Base-by-base conservation (phyloP, 139 green algal species). In the Desmodesmus armatus region DNA sequence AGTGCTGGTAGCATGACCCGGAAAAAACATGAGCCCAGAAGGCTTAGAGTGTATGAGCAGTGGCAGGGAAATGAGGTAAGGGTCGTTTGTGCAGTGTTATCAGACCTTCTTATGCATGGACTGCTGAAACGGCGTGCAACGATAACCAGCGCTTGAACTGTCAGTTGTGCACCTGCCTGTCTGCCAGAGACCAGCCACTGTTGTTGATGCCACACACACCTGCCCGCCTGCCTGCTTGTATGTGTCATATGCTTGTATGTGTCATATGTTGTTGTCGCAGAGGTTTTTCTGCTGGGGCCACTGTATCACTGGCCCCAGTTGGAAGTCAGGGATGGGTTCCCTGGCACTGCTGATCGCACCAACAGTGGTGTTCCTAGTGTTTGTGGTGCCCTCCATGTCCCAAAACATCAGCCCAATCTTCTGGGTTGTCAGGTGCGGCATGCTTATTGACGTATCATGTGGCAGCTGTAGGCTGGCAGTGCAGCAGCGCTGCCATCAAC, bases 291-390 rank as follows among this genome's bases (percentile, higher is more conserved):
- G 80, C 53, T 88, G 80, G 31, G 92, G 92, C 35, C 71, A 87
- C 75, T 79, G 90, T 19, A 78, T 92, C 44, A 89, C 91, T 67
- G 95, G 95, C 0, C 95, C 95, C 1, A 96, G 96, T 83, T 97
- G 91, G 90, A 95, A 94, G 77, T 92, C 91, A 3, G 69, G 94
- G 13, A 44, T 95, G 21, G 91, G 86, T 2, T 94, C 90, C 0
- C 67, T 90, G 1, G 41, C 89, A 21, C 80, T 98, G 27, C 92
- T 98, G 27, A 13, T 93, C 0, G 88, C 70, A 0, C 95, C 95
- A 13, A 85, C 88, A 7, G 93, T 86, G 39, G 84, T 96, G 3
- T 97, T 93, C 89, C 83, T 96, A 40, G 85, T 78, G 0, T 92
- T 96, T 37, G 90, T 96, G 33, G 92, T 90, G 4, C 88, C 90